phyloP scores from a whole-genome alignment of 371 early-diverging fungal genomes.

The Coelomomyces lativittatus region DNA sequence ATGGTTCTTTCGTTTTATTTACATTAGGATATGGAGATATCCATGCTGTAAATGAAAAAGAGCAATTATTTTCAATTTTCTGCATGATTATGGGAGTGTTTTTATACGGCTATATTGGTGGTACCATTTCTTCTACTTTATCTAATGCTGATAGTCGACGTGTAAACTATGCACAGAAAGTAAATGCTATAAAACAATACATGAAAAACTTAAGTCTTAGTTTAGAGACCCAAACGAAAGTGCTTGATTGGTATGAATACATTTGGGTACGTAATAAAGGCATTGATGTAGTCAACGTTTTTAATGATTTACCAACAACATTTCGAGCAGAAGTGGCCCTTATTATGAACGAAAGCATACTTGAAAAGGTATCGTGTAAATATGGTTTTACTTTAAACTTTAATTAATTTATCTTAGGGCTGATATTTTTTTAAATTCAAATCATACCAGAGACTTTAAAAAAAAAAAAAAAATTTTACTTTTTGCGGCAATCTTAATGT shows the following conservation, averaged over 20 bases:
- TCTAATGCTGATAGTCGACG: slow-evolving; percentile 27
- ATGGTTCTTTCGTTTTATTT: neutral
- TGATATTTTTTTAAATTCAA: no score
- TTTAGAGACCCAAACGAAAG: neutral
- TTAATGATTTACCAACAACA: slow-evolving; percentile 21
- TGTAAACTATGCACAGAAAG: slow-evolving; percentile 21
- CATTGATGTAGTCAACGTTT: slow-evolving; percentile 17
- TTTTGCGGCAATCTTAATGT: no score
- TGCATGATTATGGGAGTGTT: slow-evolving; percentile 13
- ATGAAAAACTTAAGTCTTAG: slow-evolving; percentile 17
- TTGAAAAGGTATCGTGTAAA: slow-evolving; percentile 13
- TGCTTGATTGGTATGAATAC: slow-evolving; percentile 12
- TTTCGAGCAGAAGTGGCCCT: slow-evolving; percentile 20
- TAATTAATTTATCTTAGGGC: no score
- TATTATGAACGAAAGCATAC: slow-evolving; percentile 17
- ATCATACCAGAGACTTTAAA: no score
- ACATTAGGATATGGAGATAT: slow-evolving; percentile 7
- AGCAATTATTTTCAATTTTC: slow-evolving; percentile 12
- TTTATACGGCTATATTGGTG: slow-evolving; percentile 24
- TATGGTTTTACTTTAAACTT: neutral
- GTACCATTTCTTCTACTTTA: slow-evolving; percentile 21
- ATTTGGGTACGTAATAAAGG: slow-evolving; percentile 26
- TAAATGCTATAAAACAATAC: slow-evolving; percentile 23
- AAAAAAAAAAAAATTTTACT: no score
- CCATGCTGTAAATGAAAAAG: slow-evolving; percentile 11